Percentiles rank a stretch among this genome's conserved stretches.
These are phyloP conservation scores for Thymus mandschuricus DNA, from an alignment of 257 asterid species.

Conservation along the genomic window DNA sequence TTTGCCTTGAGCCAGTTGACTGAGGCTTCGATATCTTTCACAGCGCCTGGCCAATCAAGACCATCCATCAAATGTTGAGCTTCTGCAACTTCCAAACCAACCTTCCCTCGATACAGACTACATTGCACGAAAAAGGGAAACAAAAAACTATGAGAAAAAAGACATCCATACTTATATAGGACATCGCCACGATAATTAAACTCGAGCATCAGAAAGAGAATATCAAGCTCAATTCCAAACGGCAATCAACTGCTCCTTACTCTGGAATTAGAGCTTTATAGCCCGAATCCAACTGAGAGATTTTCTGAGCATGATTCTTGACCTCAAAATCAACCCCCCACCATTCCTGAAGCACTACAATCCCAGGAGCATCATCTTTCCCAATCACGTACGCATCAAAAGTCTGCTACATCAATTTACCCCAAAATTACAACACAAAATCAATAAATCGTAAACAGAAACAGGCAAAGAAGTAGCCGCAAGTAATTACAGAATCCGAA, in stretches of 20 bases:
- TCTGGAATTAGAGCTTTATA: conserved; percentile 93
- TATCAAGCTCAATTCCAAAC: conserved; percentile 11
- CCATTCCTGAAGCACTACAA: conserved; percentile 97
- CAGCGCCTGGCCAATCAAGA: conserved; percentile 96
- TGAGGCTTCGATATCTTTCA: conserved; percentile 93
- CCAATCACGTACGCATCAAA: conserved; percentile 95
- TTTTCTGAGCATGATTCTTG: conserved; percentile 93
- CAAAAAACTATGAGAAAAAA: neutral
- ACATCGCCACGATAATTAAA: neutral
- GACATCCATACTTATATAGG: neutral
- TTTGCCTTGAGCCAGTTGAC: conserved; percentile 90
- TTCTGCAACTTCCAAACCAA: conserved; percentile 94
- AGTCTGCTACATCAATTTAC: conserved; percentile 43
- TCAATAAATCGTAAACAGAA: neutral
- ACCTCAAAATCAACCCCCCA: conserved; percentile 99
- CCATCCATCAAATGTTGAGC: conserved; percentile 98
- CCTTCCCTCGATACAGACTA: conserved; percentile 94
- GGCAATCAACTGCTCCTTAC: conserved; percentile 49
- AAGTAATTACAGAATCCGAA: neutral
- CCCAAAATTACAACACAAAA: conserved; percentile 12
- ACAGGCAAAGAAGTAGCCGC: neutral
- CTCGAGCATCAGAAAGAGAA: conserved; percentile 1
- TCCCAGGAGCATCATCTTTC: conserved; percentile 94
- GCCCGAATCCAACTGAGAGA: conserved; percentile 78
- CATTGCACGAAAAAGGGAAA: conserved; percentile 24